Evolutionary conservation across 2,329 filamentous ascomycete species (phyloP).

Genomic region (Xylaria sp.): DNA sequence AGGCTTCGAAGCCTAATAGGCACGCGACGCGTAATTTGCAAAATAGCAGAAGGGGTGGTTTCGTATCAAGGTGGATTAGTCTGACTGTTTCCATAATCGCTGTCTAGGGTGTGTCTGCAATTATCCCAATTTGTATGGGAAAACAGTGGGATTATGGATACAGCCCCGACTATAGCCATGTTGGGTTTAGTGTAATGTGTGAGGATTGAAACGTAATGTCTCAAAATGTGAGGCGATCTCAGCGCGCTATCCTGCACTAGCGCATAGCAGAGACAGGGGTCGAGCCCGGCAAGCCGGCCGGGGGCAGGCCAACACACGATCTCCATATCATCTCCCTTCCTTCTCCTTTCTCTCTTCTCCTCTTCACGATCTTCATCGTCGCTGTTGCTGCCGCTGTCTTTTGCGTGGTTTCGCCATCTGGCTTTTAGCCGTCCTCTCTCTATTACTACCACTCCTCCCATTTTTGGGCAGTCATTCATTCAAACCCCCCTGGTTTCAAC

Average conservation of each 20-base stretch:
- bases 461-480: conserved; percentile 44
- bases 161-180: too few species aligned
- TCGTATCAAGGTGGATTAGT: too few species aligned
- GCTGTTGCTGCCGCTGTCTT: conserved; percentile 42
- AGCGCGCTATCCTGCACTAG: neutral
- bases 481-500: conserved; percentile 49
- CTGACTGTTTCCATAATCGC: too few species aligned
- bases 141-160: too few species aligned
- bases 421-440: conserved; percentile 40
- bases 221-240: too few species aligned
- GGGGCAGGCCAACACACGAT: conserved; percentile 1
- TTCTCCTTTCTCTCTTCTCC: conserved; percentile 27
- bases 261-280: conserved; percentile 3
- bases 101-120: too few species aligned
- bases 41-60: too few species aligned
- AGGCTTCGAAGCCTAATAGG: too few species aligned
- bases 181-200: too few species aligned
- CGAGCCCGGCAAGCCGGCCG: neutral
- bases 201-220: too few species aligned
- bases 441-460: conserved; percentile 44
- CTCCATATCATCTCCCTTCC: conserved; percentile 31
- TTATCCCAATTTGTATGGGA: too few species aligned
- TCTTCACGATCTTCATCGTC: conserved; percentile 44
- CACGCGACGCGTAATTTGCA: too few species aligned
- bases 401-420: conserved; percentile 39